Conservation (phyloP, 306 rosid species). For the Cucumis cinereus region DNA sequence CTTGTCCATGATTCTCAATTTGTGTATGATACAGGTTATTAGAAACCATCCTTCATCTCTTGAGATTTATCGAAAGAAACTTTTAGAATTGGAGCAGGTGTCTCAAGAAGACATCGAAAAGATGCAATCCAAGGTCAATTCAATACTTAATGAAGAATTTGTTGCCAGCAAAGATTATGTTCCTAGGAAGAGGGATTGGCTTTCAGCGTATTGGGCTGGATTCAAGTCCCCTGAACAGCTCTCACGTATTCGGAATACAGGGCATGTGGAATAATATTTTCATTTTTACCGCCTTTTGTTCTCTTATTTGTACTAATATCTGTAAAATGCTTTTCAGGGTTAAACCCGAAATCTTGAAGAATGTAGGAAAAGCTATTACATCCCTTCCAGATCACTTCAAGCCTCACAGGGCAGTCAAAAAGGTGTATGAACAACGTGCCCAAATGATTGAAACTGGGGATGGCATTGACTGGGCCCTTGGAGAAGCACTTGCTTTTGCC, state of each 20-base stretch:
- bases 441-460: conserved; percentile 92
- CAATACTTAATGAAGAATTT: conserved; percentile 79
- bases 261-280: conserved; percentile 32
- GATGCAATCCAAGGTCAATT: conserved; percentile 55
- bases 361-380: conserved; percentile 83
- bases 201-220: conserved; percentile 90
- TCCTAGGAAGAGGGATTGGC: conserved; percentile 88
- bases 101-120: conserved; percentile 50
- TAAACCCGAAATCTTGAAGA: conserved; percentile 81
- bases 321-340: conserved; percentile 36
- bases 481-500: conserved; percentile 93
- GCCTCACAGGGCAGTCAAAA: conserved; percentile 79
- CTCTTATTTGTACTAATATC: conserved; percentile 8
- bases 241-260: conserved; percentile 84
- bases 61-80: conserved; percentile 65
- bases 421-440: conserved; percentile 68
- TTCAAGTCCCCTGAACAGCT: conserved; percentile 91
- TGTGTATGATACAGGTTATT: conserved; percentile 39
- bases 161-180: conserved; percentile 78
- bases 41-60: conserved; percentile 79
- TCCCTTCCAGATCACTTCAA: conserved; percentile 58
- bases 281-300: neutral
- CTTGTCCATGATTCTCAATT: neutral
- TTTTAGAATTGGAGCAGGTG: conserved; percentile 60
- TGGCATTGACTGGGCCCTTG: conserved; percentile 93